Conservation (phyloP, 2,329 filamentous ascomycete genomes). For the Bipolaris sorokiniana region DNA sequence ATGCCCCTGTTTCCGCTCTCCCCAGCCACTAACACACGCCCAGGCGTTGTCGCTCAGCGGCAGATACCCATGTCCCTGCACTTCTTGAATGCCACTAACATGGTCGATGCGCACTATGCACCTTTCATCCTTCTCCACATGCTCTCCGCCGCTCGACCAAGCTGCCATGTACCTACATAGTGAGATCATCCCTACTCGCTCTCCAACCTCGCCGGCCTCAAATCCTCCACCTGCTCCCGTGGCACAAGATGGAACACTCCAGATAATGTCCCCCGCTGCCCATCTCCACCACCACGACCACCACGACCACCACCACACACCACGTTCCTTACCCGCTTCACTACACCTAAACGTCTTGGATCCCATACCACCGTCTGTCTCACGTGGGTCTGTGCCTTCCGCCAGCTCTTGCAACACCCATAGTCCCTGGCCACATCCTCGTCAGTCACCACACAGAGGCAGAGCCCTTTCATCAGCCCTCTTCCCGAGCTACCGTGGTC, state of each 20-base stretch:
- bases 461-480: conserved; percentile 33
- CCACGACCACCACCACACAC: conserved; percentile 1
- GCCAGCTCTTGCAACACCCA: conserved; percentile 23
- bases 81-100: conserved; percentile 32
- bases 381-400: conserved; percentile 26
- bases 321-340: conserved; percentile 8
- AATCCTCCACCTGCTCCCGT: conserved; percentile 31
- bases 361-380: conserved; percentile 15
- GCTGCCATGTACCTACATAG: conserved; percentile 40
- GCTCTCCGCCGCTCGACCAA: conserved; percentile 41
- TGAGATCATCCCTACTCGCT: conserved; percentile 44
- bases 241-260: conserved; percentile 35
- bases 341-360: conserved; percentile 5
- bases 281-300: conserved; percentile 4
- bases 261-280: conserved; percentile 22
- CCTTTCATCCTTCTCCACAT: conserved; percentile 47
- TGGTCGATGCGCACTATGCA: conserved; percentile 41
- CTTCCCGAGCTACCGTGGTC: conserved; percentile 28
- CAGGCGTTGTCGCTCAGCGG: conserved; percentile 28
- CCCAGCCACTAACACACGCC: conserved; percentile 35
- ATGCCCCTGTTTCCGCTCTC: conserved; percentile 25
- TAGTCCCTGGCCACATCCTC: conserved; percentile 32
- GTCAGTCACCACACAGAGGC: conserved; percentile 33
- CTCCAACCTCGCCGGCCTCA: conserved; percentile 33
- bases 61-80: conserved; percentile 37